phyloP scores from a whole-genome alignment of 257 asterid species.

The Solanum clarkiae region DNA sequence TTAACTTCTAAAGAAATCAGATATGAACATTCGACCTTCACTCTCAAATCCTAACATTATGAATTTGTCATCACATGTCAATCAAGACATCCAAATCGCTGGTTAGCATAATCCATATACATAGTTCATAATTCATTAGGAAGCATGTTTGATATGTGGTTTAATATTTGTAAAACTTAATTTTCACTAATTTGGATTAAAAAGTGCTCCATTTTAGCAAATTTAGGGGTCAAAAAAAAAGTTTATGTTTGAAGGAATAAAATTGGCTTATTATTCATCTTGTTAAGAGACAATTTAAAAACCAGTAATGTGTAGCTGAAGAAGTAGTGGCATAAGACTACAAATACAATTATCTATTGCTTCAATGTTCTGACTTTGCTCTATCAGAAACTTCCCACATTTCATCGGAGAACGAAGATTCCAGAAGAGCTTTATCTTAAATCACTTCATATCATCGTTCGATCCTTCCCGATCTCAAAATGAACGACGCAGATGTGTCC shows the following conservation, averaged over 20 bases:
- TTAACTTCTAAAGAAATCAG: not conserved
- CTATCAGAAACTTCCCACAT: not conserved
- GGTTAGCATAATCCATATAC: not conserved
- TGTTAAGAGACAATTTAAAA: not conserved
- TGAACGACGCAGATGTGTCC: constrained; percentile 91
- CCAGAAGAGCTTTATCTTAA: not conserved
- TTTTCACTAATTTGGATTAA: not conserved
- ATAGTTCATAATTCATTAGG: not conserved
- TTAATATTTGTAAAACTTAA: not conserved
- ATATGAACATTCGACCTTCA: not conserved
- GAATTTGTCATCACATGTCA: not conserved
- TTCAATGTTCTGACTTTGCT: not conserved
- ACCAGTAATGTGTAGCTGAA: no score
- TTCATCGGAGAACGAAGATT: not conserved
- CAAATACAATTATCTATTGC: not conserved
- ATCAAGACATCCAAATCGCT: not conserved
- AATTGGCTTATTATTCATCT: not conserved
- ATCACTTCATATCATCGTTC: not conserved
- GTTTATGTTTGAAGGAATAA: not conserved
- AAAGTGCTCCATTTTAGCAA: not conserved
- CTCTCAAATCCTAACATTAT: not conserved
- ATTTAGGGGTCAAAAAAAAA: not conserved
- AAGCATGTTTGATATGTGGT: not conserved
- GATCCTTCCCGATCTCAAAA: constrained; percentile 20
- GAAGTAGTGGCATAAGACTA: not conserved